These are phyloP conservation scores for Ailanthus altissimus DNA, from an alignment of 345 rosid genomes.

Conservation along the genomic window DNA sequence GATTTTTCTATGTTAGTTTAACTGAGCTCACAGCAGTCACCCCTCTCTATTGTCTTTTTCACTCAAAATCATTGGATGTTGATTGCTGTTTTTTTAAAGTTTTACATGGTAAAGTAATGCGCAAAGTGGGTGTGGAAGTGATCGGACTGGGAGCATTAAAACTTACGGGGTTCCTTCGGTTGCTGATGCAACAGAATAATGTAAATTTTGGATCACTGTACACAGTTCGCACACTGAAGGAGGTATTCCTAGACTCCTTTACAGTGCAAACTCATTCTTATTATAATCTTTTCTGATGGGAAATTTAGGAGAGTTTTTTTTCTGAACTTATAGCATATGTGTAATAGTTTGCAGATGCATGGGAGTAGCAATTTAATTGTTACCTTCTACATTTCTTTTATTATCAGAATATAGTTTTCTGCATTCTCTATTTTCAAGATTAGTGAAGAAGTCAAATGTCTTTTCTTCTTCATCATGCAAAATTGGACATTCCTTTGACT, in stretches of 20 bases:
- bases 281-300: background rate
- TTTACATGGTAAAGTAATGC: constrained; percentile 89
- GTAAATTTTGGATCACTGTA: constrained; percentile 66
- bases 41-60: background rate
- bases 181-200: constrained; percentile 77
- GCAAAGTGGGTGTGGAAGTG: constrained; percentile 84
- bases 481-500: background rate
- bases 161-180: constrained; percentile 81
- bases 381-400: background rate
- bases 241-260: constrained; percentile 45
- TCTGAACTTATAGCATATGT: background rate
- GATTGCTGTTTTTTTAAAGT: constrained; percentile 45
- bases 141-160: constrained; percentile 81
- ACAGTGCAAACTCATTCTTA: background rate
- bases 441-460: background rate
- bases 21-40: background rate
- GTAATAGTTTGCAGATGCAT: background rate
- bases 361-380: background rate
- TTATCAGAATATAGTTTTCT: background rate
- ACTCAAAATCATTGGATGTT: constrained; percentile 20
- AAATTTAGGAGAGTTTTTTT: background rate
- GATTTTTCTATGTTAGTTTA: background rate
- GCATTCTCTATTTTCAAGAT: background rate
- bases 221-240: constrained; percentile 83
- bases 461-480: background rate